These are phyloP conservation scores for Dichotomocladium elegans DNA, from an alignment of 371 early-diverging fungal genomes.

Conservation along the genomic window DNA sequence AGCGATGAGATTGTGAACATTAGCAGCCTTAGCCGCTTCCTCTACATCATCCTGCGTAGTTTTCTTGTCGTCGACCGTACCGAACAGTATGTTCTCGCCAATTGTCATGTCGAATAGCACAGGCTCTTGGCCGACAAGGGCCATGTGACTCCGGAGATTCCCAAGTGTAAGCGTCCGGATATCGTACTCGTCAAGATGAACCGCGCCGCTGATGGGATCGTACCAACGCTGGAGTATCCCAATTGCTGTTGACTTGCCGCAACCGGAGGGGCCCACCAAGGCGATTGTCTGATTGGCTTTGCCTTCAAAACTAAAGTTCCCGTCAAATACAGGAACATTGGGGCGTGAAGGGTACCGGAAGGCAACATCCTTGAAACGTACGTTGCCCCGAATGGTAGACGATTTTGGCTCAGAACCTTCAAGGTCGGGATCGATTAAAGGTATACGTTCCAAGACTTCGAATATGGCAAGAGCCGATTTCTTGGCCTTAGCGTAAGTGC, in stretches of 20 bases:
- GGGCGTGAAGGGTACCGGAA: slow-evolving; percentile 80
- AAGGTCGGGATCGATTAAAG: slow-evolving; percentile 58
- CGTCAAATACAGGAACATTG: slow-evolving; percentile 64
- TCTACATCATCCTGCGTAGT: slow-evolving; percentile 44
- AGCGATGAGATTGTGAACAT: slow-evolving; percentile 70
- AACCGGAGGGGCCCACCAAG: slow-evolving; percentile 35
- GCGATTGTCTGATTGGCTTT: slow-evolving; percentile 68
- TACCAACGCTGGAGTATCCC: slow-evolving; percentile 81
- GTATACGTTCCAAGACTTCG: slow-evolving; percentile 58
- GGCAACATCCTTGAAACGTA: slow-evolving; percentile 47
- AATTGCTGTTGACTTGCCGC: slow-evolving; percentile 61
- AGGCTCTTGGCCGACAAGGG: slow-evolving; percentile 84
- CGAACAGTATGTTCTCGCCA: slow-evolving; percentile 71
- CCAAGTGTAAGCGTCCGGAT: slow-evolving; percentile 51
- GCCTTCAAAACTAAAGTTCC: slow-evolving; percentile 58
- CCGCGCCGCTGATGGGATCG: slow-evolving; percentile 54
- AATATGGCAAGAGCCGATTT: slow-evolving; percentile 68
- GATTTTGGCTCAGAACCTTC: slow-evolving; percentile 25
- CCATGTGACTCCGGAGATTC: slow-evolving; percentile 49
- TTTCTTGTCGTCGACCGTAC: slow-evolving; percentile 33
- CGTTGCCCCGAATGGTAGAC: slow-evolving; percentile 18
- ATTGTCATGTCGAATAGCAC: slow-evolving; percentile 73
- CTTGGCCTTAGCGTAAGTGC: slow-evolving; percentile 67
- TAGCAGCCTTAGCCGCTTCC: slow-evolving; percentile 40
- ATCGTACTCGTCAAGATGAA: slow-evolving; percentile 60